phyloP scores from a whole-genome alignment of 1,284 basidiomycete genomes.

The Puccinia sorghi region DNA sequence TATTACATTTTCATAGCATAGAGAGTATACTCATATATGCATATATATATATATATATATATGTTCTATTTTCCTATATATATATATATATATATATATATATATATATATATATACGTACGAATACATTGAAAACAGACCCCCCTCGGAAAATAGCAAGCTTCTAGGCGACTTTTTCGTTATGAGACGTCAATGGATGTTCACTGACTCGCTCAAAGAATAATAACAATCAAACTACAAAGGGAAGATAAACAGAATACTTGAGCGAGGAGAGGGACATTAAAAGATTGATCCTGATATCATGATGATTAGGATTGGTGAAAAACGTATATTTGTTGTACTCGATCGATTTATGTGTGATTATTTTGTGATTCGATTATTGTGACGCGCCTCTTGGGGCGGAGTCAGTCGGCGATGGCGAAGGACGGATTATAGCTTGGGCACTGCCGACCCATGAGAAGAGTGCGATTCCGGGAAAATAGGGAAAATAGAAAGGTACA shows the following conservation, averaged over 20 bases:
- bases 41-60: not conserved
- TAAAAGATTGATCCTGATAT: not conserved
- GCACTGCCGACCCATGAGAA: not conserved
- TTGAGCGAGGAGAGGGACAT: not conserved
- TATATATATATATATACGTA: not conserved
- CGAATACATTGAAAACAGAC: not conserved
- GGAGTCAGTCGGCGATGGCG: not conserved
- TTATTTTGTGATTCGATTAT: no score
- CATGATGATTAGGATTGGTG: no score
- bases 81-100: no score
- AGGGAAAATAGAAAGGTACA: not conserved
- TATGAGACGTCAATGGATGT: not conserved
- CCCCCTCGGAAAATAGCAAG: not conserved
- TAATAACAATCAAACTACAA: not conserved
- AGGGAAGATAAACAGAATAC: not conserved
- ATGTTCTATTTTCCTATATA: not conserved
- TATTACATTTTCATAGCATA: not conserved
- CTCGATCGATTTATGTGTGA: not conserved
- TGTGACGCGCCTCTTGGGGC: no score
- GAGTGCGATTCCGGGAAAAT: not conserved
- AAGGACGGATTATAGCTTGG: constrained; percentile 3
- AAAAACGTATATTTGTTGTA: not conserved
- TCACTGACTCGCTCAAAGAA: not conserved
- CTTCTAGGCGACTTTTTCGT: not conserved
- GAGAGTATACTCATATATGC: no score